Conservation (phyloP, 331 rosid genomes). For the Cydonia oblonga region DNA sequence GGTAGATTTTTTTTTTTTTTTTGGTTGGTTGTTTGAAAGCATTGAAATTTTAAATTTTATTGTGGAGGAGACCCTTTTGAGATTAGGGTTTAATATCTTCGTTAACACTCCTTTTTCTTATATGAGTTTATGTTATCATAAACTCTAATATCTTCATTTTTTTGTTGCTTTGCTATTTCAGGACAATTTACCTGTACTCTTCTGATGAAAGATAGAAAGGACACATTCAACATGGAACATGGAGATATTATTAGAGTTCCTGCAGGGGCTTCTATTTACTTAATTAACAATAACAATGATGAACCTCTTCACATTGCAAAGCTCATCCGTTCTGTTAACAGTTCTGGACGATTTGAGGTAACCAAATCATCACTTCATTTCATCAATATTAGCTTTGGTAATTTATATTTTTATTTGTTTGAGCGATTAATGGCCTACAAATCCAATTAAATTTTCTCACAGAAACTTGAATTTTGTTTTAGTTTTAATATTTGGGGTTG, state of each 20-base stretch:
- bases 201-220: conserved; percentile 20
- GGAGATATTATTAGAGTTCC: conserved; percentile 38
- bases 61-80: no score
- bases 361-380: background rate
- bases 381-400: background rate
- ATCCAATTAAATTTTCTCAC: background rate
- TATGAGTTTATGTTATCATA: no score
- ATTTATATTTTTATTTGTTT: background rate
- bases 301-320: conserved; percentile 30
- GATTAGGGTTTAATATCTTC: no score
- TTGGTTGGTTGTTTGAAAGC: no score
- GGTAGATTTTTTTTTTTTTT: no score
- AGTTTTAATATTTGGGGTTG: background rate
- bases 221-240: conserved; percentile 33
- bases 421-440: background rate
- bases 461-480: background rate
- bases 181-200: conserved; percentile 33
- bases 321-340: conserved; percentile 36
- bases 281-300: conserved; percentile 18
- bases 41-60: no score
- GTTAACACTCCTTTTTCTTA: no score
- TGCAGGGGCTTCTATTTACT: conserved; percentile 28
- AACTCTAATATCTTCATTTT: background rate
- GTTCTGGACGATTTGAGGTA: conserved; percentile 33
- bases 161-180: background rate